Base-by-base conservation (phyloP, 768 basidiomycete genomes). In the Leucocoprinus birnbaumii region DNA sequence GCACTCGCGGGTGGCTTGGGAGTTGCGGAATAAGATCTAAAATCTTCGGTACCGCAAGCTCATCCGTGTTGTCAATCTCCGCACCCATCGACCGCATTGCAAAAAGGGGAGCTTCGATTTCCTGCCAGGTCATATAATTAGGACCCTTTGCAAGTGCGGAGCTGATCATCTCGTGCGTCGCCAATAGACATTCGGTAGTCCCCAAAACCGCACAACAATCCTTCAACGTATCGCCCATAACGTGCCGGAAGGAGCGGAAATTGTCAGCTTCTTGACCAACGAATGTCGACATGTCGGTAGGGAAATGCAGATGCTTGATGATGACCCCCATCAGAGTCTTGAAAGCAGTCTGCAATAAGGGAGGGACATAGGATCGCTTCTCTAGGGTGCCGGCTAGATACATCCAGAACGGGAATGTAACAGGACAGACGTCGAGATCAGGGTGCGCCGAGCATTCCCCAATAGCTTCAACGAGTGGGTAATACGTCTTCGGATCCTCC, bases 361-460 rank as follows among this genome's bases (percentile, higher is more conserved):
- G 85, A 0, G 87, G 78, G 11, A 91, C 81, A 0, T 83, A 79
- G 0, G 82, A 70, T 60, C 79, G 84, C 72, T 93, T 94, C 50
- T 87, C 86, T 22, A 98, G 84, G 52, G 83, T 86, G 64, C 91
- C 88, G n/a, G 94, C 89, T 34, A 99, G 86, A 16, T 90, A 87
- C 85, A 93, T 94, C 97, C 97, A 99, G 78, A 99, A 98, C 25
- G 89, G 86, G 76, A 98, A 98, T 10, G 97, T 98, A 69, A 98
- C 95, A 3, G 89, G 91, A 25, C 97, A 95, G 64, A 98, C 90
- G 65, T 98, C 97, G 55, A 98, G 86, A 66, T 98, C 94, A 14
- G 82, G 81, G 71, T 91, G 96, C 1, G 91, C 91, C 13, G 97
- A 89, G 65, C 96, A 98, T 64, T 89, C 83, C 8, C 89, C 89